phyloP scores from a whole-genome alignment of 768 basidiomycete species.

The Suillus brevipes region DNA sequence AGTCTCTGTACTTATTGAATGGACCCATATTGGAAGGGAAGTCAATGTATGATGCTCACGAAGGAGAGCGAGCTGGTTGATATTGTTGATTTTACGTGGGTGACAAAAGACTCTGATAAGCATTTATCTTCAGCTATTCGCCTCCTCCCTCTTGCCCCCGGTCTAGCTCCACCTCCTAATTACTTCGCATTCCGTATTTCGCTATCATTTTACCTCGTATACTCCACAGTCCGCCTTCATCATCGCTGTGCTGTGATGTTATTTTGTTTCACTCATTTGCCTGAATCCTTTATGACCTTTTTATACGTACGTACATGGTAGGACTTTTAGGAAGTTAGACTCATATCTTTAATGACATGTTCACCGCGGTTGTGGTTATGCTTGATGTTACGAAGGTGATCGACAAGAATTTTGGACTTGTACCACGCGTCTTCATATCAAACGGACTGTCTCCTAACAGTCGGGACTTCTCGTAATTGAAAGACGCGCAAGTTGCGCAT shows the following conservation, averaged over 20 bases:
- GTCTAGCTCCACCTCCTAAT: constrained; percentile 2
- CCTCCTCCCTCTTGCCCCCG: constrained; percentile 1
- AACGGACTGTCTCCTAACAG: too few species aligned
- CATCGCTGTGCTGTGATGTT: constrained; percentile 7
- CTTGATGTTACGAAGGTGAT: too few species aligned
- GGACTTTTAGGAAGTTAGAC: constrained; percentile 9
- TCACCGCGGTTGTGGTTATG: neutral
- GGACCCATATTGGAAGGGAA: neutral
- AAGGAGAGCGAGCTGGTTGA: neutral
- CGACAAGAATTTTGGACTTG: too few species aligned
- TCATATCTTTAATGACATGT: constrained; percentile 12
- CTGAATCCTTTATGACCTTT: constrained; percentile 10
- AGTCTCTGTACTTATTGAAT: neutral
- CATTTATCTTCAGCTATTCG: constrained; percentile 5
- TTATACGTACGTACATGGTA: constrained; percentile 10
- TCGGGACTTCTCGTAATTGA: too few species aligned
- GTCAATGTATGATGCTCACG: constrained; percentile 8
- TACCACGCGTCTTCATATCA: too few species aligned
- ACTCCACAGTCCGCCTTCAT: neutral
- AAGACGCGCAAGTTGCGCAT: too few species aligned
- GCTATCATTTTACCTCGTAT: constrained; percentile 4
- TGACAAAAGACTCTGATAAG: constrained; percentile 7
- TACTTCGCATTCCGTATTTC: constrained; percentile 5
- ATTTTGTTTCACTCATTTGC: constrained; percentile 4
- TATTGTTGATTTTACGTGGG: constrained; percentile 7